Evolutionary conservation across 306 rosid species (phyloP), one percentile per base, ranked within the genome.

Genomic region (Acacia acuminata): DNA sequence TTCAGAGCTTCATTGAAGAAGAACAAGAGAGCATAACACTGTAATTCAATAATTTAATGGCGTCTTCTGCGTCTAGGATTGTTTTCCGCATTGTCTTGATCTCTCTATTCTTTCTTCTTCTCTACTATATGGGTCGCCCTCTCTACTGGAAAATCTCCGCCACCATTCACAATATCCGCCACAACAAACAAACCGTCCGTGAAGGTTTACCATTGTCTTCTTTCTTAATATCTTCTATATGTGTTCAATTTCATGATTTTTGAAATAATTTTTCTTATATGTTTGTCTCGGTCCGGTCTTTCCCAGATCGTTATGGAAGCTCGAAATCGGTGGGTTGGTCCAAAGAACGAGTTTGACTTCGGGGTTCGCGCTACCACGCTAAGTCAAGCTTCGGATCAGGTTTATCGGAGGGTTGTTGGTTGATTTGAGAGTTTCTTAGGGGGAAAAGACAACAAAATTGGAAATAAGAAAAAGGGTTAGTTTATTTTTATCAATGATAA

Each of bases 111-210:
- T 15, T 91, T n/a, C 79, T 91, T 6, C 32, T 87, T 69, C 75
- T 90, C 83, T 90, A 87, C 90, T 92, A 88, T 63, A 83, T 90
- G 67, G 96, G 94, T 71, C 96, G 94, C 50, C 96, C 96, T 36
- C 88, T 92, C 79, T 92, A 92, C 81, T 92, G 94, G 92, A 92
- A 92, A 71, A 77, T 92, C 84, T 90, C 92, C 25, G 91, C 94
- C 58, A 88, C 94, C 38, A 25, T 88, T 44, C 94, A 85, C 73
- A 94, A 92, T 43, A 92, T 92, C 77, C 91, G 91, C 74, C 64
- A 87, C 34, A 92, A 92, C 85, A 92, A 84, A 71, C 96, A 90
- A 80, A 92, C 94, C 75, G 91, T 92, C 78, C 81, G 85, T 47
- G 83, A 90, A 90, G 92, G 96, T 90, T n/a, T 27, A 0, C 34